Conservation (phyloP, 2,329 filamentous ascomycete species). For the Atkinsonella texensis region DNA sequence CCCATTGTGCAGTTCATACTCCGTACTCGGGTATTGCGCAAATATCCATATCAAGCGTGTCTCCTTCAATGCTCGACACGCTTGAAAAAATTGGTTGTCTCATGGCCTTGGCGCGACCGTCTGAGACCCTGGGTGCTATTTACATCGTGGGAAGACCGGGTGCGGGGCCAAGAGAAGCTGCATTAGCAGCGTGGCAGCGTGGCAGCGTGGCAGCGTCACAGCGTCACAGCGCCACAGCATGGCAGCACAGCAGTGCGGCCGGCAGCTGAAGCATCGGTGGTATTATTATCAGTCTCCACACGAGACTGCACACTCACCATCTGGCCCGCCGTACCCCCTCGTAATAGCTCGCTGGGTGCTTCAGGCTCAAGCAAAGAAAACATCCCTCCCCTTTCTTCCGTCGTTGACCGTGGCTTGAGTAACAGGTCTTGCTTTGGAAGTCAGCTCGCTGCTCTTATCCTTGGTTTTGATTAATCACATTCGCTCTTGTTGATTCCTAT, state of each 20-base stretch:
- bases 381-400: conserved; percentile 7
- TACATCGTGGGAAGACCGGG: no score
- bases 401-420: conserved; percentile 2
- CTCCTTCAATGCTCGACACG: no score
- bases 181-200: no score
- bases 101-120: no score
- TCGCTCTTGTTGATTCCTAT: conserved; percentile 1
- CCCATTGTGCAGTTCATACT: no score
- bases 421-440: background rate
- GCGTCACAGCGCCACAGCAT: no score
- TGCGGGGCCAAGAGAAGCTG: no score
- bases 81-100: no score
- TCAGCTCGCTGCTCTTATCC: background rate
- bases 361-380: conserved; percentile 6
- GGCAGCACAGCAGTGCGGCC: background rate
- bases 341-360: background rate
- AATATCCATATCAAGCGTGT: no score
- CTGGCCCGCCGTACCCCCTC: background rate
- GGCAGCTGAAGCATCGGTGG: background rate
- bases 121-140: no score
- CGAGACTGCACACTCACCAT: background rate
- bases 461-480: conserved; percentile 1
- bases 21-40: no score
- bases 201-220: no score
- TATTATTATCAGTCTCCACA: background rate